A percentile compares a stretch with the other conserved stretches of the same genome.
Evolutionary conservation across 2,329 filamentous ascomycete species (phyloP).

Genomic region (Microcyclospora pomicola): DNA sequence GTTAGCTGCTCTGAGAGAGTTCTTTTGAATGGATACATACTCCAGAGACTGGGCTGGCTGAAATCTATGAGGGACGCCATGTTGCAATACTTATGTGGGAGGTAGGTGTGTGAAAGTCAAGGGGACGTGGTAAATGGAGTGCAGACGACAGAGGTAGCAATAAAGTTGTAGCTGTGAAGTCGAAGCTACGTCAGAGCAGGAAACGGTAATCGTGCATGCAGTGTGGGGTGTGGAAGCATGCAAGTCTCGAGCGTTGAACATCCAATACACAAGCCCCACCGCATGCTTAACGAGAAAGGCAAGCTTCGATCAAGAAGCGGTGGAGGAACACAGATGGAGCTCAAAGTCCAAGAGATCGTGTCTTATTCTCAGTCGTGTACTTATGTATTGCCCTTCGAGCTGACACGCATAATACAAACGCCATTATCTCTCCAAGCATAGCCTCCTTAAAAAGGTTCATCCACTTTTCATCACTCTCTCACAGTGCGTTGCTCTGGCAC

Average conservation of each 20-base stretch:
- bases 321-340: too few relatives aligned
- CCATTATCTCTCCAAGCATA: background rate
- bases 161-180: too few relatives aligned
- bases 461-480: background rate
- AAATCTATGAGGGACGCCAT: conserved; percentile 28
- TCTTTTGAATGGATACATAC: too few relatives aligned
- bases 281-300: too few relatives aligned
- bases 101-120: background rate
- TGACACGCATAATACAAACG: background rate
- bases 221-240: too few relatives aligned
- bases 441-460: background rate
- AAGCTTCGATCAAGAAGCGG: too few relatives aligned
- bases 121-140: background rate
- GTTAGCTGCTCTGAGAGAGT: background rate
- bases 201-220: too few relatives aligned
- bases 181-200: too few relatives aligned
- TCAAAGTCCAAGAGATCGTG: too few relatives aligned
- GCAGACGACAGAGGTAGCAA: background rate
- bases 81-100: background rate
- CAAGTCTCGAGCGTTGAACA: too few relatives aligned
- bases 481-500: conserved; percentile 50
- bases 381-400: background rate
- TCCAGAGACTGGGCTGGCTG: conserved; percentile 33
- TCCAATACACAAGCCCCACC: too few relatives aligned
- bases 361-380: too few relatives aligned